Percentiles rank a stretch among this genome's conserved stretches.
phyloP scores from a whole-genome alignment of 1,284 basidiomycete genomes.

The Hypsizygus ulmarius region DNA sequence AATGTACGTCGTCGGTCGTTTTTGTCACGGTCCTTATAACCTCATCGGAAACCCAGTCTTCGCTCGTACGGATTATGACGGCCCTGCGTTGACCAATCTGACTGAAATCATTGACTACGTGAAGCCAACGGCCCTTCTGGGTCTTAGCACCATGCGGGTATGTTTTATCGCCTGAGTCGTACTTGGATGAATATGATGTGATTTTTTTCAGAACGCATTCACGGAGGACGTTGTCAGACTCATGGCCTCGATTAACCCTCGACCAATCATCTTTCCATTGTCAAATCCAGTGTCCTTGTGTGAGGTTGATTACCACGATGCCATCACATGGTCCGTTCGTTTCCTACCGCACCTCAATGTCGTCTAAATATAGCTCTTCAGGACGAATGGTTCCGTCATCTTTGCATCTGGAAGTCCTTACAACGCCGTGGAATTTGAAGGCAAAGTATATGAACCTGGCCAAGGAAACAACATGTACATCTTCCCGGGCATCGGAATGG shows the following conservation, averaged over 20 bases:
- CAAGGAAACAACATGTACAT: slow-evolving; percentile 83
- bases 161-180: slow-evolving; percentile 11
- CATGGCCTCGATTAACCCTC: slow-evolving; percentile 70
- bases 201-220: slow-evolving; percentile 59
- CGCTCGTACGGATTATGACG: slow-evolving; percentile 66
- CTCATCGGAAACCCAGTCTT: slow-evolving; percentile 45
- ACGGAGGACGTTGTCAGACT: slow-evolving; percentile 63
- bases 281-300: slow-evolving; percentile 76
- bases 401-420: slow-evolving; percentile 86
- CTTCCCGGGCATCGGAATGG: slow-evolving; percentile 66
- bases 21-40: slow-evolving; percentile 6
- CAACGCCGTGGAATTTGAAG: slow-evolving; percentile 50
- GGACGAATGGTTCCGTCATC: slow-evolving; percentile 64
- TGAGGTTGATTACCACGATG: slow-evolving; percentile 72
- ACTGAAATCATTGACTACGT: slow-evolving; percentile 76
- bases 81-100: slow-evolving; percentile 60
- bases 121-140: slow-evolving; percentile 80
- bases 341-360: not conserved
- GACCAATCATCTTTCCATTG: slow-evolving; percentile 84
- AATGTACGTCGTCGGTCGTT: slow-evolving; percentile 37
- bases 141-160: slow-evolving; percentile 71
- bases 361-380: slow-evolving; percentile 23
- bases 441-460: slow-evolving; percentile 63
- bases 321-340: slow-evolving; percentile 54
- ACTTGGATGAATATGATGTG: not conserved